Evolutionary conservation across 2,329 filamentous ascomycete genomes (phyloP).

Genomic region (Catunica adiposa): DNA sequence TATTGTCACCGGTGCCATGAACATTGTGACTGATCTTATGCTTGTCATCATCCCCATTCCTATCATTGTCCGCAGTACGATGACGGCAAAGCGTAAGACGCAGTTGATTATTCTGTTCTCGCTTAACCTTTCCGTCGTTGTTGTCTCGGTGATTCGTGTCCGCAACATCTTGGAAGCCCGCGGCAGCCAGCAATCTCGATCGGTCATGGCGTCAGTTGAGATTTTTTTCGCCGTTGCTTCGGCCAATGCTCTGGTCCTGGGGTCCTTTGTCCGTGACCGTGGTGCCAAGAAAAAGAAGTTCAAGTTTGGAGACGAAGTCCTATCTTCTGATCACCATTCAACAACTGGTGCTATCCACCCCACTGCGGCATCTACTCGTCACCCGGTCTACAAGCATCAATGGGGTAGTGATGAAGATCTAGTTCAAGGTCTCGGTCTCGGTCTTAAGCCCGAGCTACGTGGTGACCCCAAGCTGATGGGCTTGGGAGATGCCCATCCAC

Average conservation of each 20-base stretch:
- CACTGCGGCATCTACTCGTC: conserved; percentile 25
- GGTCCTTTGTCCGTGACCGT: conserved; percentile 79
- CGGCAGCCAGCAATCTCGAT: conserved; percentile 72
- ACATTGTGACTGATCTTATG: conserved; percentile 75
- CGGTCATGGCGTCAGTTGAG: conserved; percentile 76
- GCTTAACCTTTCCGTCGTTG: conserved; percentile 64
- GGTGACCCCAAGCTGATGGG: conserved; percentile 16
- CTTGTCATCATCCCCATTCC: conserved; percentile 80
- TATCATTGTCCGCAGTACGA: conserved; percentile 64
- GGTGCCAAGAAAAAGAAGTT: conserved; percentile 83
- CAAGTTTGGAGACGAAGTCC: conserved; percentile 26
- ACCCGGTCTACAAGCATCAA: conserved; percentile 32
- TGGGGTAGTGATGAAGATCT: conserved; percentile 90
- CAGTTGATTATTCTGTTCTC: conserved; percentile 70
- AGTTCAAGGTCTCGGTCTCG: conserved; percentile 61
- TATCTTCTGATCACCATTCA: conserved; percentile 7
- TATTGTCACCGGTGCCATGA: conserved; percentile 75
- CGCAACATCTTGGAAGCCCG: conserved; percentile 53
- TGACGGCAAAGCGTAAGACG: conserved; percentile 61
- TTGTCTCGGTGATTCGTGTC: conserved; percentile 66
- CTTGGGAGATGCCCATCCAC: not conserved
- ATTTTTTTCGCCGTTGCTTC: conserved; percentile 76
- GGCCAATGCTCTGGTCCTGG: conserved; percentile 77
- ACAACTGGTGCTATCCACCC: conserved; percentile 15
- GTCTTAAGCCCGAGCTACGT: conserved; percentile 38